Evolutionary conservation across 331 rosid genomes (phyloP).

Genomic region (Rhamnella rubrinervis): DNA sequence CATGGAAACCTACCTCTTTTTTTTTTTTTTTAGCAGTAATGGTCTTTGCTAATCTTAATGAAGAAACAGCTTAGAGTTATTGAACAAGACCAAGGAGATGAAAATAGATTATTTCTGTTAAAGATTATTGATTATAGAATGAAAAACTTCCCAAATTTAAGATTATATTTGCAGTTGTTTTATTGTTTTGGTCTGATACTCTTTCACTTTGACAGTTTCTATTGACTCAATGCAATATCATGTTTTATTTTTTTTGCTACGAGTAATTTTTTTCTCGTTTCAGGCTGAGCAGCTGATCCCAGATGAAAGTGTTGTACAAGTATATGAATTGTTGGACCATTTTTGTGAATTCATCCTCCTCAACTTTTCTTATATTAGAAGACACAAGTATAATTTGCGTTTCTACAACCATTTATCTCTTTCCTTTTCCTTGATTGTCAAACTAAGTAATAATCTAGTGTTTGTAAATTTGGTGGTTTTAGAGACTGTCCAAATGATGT

Average conservation of each 20-base stretch:
- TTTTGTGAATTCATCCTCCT: slow-evolving; percentile 62
- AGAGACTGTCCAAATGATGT: slow-evolving; percentile 87
- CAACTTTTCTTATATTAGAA: slow-evolving; percentile 56
- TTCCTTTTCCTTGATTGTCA: background rate
- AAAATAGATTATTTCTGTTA: too few species aligned
- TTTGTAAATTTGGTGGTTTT: background rate
- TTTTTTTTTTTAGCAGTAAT: too few species aligned
- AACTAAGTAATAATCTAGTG: slow-evolving; percentile 2
- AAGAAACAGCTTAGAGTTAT: too few species aligned
- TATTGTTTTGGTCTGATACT: background rate
- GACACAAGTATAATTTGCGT: slow-evolving; percentile 43
- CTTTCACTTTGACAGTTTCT: background rate
- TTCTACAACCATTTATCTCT: background rate
- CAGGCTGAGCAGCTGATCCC: slow-evolving; percentile 65
- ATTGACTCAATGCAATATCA: background rate
- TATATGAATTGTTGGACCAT: slow-evolving; percentile 56
- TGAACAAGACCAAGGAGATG: too few species aligned
- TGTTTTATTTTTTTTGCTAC: background rate
- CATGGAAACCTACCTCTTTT: too few species aligned
- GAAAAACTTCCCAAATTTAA: too few species aligned
- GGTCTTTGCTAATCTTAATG: too few species aligned
- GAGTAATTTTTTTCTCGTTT: background rate
- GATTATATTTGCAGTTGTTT: too few species aligned
- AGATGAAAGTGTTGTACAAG: slow-evolving; percentile 47
- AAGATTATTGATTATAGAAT: too few species aligned